Evolutionary conservation across 179 eudicot genomes (phyloP).

Genomic region (Spinacia oleracea): DNA sequence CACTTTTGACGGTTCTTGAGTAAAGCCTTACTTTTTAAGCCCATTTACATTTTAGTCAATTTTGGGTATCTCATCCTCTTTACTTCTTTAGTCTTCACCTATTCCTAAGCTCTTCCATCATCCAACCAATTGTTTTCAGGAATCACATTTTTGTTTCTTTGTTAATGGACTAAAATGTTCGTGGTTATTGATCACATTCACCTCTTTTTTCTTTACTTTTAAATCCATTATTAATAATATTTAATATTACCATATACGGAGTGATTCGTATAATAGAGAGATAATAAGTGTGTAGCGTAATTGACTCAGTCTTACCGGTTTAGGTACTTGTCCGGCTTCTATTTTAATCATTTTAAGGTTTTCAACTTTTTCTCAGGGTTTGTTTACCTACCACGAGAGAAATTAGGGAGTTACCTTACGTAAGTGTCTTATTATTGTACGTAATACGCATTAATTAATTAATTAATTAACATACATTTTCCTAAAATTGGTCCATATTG

Average conservation of each 20-base stretch:
- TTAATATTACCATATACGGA: no score
- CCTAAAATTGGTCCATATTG: no score
- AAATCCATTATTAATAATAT: no score
- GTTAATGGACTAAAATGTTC: neutral
- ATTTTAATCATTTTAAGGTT: neutral
- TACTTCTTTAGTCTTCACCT: neutral
- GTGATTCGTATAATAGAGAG: neutral
- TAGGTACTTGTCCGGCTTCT: neutral
- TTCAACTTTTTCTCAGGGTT: neutral
- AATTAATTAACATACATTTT: no score
- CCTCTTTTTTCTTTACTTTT: neutral
- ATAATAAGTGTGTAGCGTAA: neutral
- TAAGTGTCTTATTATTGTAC: neutral
- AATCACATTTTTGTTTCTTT: neutral
- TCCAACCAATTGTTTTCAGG: neutral
- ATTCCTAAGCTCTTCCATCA: neutral
- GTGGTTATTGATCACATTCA: neutral
- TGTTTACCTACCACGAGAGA: neutral
- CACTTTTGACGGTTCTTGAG: conserved; percentile 7
- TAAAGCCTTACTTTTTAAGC: conserved; percentile 1
- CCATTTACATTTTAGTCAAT: neutral
- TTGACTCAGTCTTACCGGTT: neutral
- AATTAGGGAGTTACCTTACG: neutral
- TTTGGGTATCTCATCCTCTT: conserved; percentile 3
- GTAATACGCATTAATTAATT: no score